Conservation (phyloP, 2,329 filamentous ascomycete species). For the Epichloe gansuensis region DNA sequence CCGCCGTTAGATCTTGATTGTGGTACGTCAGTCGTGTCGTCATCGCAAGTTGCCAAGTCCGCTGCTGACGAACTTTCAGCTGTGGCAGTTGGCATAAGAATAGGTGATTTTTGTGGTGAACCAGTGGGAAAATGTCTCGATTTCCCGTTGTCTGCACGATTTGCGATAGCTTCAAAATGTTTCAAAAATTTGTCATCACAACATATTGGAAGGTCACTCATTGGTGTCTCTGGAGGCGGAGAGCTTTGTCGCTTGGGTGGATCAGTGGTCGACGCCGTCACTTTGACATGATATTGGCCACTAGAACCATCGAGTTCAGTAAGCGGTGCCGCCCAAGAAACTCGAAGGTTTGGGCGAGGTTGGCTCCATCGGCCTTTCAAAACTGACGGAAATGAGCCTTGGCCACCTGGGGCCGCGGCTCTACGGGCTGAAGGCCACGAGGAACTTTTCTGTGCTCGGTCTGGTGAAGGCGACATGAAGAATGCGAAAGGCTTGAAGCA, state of each 20-base stretch:
- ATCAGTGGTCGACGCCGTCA: not conserved
- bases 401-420: not conserved
- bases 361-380: constrained; percentile 17
- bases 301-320: not conserved
- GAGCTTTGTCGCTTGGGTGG: constrained; percentile 20
- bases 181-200: constrained; percentile 27
- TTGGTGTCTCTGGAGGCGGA: constrained; percentile 28
- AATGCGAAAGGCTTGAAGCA: constrained; percentile 39
- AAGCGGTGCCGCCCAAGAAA: constrained; percentile 5
- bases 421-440: not conserved
- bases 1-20: not conserved
- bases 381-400: constrained; percentile 16
- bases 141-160: constrained; percentile 19
- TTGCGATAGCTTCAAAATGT: constrained; percentile 35
- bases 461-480: constrained; percentile 38
- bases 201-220: constrained; percentile 21
- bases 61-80: constrained; percentile 14
- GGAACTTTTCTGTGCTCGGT: constrained; percentile 12
- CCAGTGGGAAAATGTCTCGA: constrained; percentile 25
- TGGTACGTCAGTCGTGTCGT: not conserved
- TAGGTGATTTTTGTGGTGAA: constrained; percentile 22
- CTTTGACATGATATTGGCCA: not conserved
- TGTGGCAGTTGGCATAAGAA: constrained; percentile 15
- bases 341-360: not conserved
- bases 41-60: constrained; percentile 8